Conservation (phyloP, 345 rosid species). For the Euphorbia lathyris region DNA sequence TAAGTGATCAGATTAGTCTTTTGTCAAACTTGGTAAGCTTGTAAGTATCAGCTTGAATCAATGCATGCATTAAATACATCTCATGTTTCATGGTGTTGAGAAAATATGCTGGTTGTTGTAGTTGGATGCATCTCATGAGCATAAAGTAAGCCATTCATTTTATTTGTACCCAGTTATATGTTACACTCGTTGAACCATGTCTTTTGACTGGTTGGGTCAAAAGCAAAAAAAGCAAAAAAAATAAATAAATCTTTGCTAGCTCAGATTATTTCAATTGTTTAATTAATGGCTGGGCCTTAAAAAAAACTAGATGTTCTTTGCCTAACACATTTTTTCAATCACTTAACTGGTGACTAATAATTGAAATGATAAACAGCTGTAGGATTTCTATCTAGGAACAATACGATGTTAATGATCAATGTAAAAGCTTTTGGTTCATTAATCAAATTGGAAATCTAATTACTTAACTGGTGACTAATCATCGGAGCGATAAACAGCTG, state of each 20-base stretch:
- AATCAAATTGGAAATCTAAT: background rate
- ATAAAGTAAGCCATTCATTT: background rate
- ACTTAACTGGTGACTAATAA: background rate
- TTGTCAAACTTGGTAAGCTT: constrained; percentile 73
- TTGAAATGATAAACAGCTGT: background rate
- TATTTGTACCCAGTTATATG: background rate
- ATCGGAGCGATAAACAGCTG: background rate
- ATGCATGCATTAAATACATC: background rate
- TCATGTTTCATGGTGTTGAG: background rate
- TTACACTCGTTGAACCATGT: background rate
- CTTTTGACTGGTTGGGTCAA: background rate
- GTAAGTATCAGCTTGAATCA: constrained; percentile 55
- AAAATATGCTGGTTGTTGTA: background rate
- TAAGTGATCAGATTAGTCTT: constrained; percentile 78
- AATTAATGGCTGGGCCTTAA: background rate
- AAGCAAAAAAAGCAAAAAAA: background rate
- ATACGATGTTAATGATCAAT: background rate
- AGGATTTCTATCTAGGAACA: background rate
- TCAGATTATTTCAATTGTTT: background rate
- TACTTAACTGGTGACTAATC: background rate
- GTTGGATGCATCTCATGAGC: background rate
- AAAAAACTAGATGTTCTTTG: background rate
- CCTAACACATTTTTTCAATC: background rate
- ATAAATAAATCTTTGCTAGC: background rate
- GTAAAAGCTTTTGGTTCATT: background rate